Evolutionary conservation across 2,329 filamentous ascomycete genomes (phyloP).

Genomic region (Dactylellina haptotyla): DNA sequence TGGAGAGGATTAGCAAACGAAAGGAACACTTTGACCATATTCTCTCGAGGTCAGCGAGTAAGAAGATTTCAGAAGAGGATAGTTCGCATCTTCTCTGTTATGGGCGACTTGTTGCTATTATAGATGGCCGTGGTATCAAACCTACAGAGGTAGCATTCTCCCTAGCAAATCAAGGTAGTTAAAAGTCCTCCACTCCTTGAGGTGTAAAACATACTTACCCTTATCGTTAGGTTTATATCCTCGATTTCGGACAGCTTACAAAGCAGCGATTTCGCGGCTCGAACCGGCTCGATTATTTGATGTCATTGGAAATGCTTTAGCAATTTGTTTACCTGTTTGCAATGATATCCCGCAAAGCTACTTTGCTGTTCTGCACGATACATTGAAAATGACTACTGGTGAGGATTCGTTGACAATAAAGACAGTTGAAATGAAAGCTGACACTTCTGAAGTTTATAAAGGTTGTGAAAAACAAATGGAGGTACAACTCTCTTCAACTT

Average conservation of each 20-base stretch:
- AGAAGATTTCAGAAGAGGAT: neutral
- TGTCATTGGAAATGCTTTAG: conserved; percentile 1
- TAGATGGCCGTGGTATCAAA: conserved; percentile 7
- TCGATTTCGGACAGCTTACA: conserved; percentile 10
- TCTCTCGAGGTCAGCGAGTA: neutral
- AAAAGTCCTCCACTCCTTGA: too few species aligned
- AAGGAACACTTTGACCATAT: neutral
- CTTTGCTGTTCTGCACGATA: conserved; percentile 23
- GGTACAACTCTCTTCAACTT: neutral
- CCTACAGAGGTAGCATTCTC: conserved; percentile 30
- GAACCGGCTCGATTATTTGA: neutral
- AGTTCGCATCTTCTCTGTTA: conserved; percentile 5
- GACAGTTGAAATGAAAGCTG: neutral
- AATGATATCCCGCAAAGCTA: conserved; percentile 8
- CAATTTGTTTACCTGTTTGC: neutral
- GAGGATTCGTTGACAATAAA: neutral
- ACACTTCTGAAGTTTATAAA: conserved; percentile 17
- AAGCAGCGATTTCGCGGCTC: conserved; percentile 2
- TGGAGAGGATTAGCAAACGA: too few species aligned
- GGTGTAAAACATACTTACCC: neutral
- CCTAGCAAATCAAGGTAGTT: conserved; percentile 20
- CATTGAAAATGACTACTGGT: conserved; percentile 11
- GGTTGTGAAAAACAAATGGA: conserved; percentile 7
- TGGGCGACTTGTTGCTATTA: conserved; percentile 13
- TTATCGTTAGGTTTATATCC: conserved; percentile 23